Evolutionary conservation across 305 asterid genomes (phyloP).

Genomic region (Solanum aculeatissimum): DNA sequence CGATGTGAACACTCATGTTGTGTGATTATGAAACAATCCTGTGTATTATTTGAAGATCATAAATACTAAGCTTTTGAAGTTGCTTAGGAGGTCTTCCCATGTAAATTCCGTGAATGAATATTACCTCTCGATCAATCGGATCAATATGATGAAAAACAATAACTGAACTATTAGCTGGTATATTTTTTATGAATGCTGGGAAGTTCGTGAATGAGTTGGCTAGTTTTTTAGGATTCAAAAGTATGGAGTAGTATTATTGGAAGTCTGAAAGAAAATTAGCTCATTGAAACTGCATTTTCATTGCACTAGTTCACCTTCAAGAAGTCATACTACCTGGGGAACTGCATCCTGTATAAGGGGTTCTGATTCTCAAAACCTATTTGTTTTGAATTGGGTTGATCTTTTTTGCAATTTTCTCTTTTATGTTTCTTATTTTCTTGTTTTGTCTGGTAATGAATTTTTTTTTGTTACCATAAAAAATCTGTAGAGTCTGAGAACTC

Average conservation of each 20-base stretch:
- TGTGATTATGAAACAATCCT: neutral
- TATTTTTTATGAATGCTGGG: neutral
- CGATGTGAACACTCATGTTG: neutral
- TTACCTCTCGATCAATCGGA: neutral
- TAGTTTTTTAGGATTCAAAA: neutral
- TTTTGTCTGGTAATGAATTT: neutral
- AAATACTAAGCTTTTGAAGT: neutral
- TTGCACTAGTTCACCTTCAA: neutral
- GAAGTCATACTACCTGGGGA: neutral
- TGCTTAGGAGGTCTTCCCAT: neutral
- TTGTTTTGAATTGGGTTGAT: neutral
- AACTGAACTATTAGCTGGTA: neutral
- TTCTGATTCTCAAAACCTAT: neutral
- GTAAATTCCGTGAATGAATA: neutral
- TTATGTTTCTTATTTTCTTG: neutral
- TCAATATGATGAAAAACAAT: too few relatives aligned
- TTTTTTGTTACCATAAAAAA: neutral
- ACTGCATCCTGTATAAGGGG: neutral
- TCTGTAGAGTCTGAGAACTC: neutral
- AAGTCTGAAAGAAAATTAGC: neutral
- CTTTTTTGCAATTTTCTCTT: neutral
- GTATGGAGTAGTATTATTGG: neutral
- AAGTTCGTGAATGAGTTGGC: neutral
- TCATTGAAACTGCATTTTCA: neutral
- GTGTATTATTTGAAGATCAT: neutral